Evolutionary conservation across 2,329 filamentous ascomycete genomes (phyloP).

Genomic region (Huntiella bhutanensis): DNA sequence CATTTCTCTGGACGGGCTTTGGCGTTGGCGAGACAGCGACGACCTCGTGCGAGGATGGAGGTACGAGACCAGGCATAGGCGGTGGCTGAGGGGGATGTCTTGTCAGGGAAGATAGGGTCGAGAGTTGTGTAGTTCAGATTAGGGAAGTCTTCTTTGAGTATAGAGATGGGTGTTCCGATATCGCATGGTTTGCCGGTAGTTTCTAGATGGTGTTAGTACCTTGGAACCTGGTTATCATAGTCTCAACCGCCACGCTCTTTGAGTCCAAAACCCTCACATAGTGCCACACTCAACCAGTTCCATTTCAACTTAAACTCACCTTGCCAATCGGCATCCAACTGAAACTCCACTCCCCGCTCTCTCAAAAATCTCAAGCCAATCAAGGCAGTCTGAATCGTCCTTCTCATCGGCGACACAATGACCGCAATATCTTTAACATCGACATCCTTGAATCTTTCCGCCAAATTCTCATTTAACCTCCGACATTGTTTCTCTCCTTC

Average conservation of each 20-base stretch:
- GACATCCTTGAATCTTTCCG: slow-evolving; percentile 19
- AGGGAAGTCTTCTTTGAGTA: slow-evolving; percentile 31
- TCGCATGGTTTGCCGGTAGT: slow-evolving; percentile 41
- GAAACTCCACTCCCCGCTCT: slow-evolving; percentile 31
- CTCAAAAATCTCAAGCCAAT: slow-evolving; percentile 39
- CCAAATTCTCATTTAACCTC: slow-evolving; percentile 24
- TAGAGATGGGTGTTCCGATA: slow-evolving; percentile 30
- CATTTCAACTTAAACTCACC: slow-evolving; percentile 20
- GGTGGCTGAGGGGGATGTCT: slow-evolving; percentile 27
- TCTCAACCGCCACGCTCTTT: neutral
- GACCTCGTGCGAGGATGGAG: slow-evolving; percentile 36
- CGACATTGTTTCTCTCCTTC: slow-evolving; percentile 31
- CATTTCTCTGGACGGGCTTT: slow-evolving; percentile 37
- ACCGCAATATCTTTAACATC: slow-evolving; percentile 27
- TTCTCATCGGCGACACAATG: slow-evolving; percentile 43
- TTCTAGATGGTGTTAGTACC: slow-evolving; percentile 20
- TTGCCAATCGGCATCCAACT: slow-evolving; percentile 46
- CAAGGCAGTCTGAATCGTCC: slow-evolving; percentile 45
- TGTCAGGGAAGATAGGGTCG: slow-evolving; percentile 44
- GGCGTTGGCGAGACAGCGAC: slow-evolving; percentile 29
- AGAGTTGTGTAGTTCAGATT: slow-evolving; percentile 35
- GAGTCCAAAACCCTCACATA: neutral
- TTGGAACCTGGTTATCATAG: neutral
- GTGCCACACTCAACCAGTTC: neutral
- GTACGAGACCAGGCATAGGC: slow-evolving; percentile 33